Percentiles rank a stretch among this genome's conserved stretches.
Evolutionary conservation across 768 basidiomycete species (phyloP).

Genomic region (Russula earlei): DNA sequence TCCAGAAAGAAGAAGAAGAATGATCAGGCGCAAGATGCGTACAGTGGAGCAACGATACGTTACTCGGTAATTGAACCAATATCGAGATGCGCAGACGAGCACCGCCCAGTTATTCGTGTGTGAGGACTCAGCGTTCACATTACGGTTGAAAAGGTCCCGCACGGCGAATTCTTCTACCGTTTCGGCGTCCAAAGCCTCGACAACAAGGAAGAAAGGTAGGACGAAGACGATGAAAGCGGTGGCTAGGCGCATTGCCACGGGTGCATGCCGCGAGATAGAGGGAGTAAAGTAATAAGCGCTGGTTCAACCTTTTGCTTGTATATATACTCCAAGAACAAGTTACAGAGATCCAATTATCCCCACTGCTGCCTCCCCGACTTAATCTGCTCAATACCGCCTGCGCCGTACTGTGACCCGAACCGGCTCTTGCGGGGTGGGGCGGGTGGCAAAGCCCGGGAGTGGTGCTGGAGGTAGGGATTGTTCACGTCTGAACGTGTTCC

Average conservation of each 20-base stretch:
- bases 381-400: slow-evolving; percentile 2
- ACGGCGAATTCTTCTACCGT: neutral
- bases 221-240: neutral
- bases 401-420: slow-evolving; percentile 4
- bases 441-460: neutral
- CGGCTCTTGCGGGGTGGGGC: slow-evolving; percentile 14
- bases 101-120: slow-evolving; percentile 99
- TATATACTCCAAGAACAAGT: too few species aligned
- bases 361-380: slow-evolving; percentile 2
- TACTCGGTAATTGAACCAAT: slow-evolving; percentile 99
- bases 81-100: slow-evolving; percentile 84
- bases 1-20: neutral
- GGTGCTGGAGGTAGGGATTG: slow-evolving; percentile 16
- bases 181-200: neutral
- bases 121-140: slow-evolving; percentile 20
- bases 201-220: neutral
- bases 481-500: neutral
- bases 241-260: slow-evolving; percentile 1
- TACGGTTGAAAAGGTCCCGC: slow-evolving; percentile 1
- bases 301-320: too few species aligned
- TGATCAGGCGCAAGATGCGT: neutral
- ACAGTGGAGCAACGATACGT: slow-evolving; percentile 24
- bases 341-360: slow-evolving; percentile 1
- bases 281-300: neutral
- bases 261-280: neutral